A percentile compares a stretch with the other conserved stretches of the same genome.
Evolutionary conservation across 2,329 filamentous ascomycete genomes (phyloP).

Genomic region (Colletotrichum tamarilloi): DNA sequence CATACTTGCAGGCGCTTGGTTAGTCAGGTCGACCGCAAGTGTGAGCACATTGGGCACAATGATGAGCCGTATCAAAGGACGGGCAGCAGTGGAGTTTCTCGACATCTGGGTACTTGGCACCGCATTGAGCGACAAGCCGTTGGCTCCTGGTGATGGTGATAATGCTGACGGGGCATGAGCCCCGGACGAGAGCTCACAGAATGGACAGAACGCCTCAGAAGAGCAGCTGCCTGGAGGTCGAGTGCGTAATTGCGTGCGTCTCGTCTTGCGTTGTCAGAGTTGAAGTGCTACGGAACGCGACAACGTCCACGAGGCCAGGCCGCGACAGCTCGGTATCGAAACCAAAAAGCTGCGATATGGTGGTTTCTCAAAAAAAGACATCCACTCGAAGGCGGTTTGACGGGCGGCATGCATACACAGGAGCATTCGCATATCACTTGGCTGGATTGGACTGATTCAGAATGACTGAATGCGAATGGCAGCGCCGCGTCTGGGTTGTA

Average conservation of each 20-base stretch:
- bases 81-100: background rate
- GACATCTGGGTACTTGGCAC: background rate
- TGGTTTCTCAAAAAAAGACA: background rate
- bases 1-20: constrained; percentile 28
- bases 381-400: background rate
- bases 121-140: background rate
- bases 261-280: constrained; percentile 12
- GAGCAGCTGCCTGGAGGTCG: background rate
- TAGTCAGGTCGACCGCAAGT: constrained; percentile 20
- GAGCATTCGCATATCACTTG: background rate
- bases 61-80: constrained; percentile 7
- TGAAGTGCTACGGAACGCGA: constrained; percentile 6
- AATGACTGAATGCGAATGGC: background rate
- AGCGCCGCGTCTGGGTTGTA: background rate
- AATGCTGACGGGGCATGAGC: background rate
- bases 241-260: constrained; percentile 23
- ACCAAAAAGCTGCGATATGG: background rate
- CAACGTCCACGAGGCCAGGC: constrained; percentile 1
- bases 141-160: constrained; percentile 1
- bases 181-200: background rate
- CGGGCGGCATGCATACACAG: background rate
- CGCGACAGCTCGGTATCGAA: background rate
- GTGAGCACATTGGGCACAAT: constrained; percentile 10
- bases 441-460: background rate
- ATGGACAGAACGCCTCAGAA: background rate